phyloP scores from a whole-genome alignment of 2,329 filamentous ascomycete genomes.

The Fusarium goolgardi region DNA sequence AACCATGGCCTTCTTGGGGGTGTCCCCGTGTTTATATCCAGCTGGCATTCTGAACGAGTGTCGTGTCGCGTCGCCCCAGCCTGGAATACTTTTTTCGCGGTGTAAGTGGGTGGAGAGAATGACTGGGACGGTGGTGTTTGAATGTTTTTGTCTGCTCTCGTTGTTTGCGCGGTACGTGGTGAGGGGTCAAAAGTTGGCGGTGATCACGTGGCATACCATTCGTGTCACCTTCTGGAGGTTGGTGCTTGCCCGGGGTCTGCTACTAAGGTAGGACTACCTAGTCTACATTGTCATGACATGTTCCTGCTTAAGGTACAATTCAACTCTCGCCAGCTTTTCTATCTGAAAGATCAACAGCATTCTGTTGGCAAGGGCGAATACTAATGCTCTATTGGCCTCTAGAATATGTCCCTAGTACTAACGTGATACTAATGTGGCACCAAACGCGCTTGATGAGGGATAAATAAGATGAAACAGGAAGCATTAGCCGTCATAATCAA shows the following conservation, averaged over 20 bases:
- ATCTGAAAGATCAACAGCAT: not conserved
- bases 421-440: not conserved
- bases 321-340: not conserved
- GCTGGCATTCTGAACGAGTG: conserved; percentile 42
- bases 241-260: not conserved
- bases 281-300: not conserved
- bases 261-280: not conserved
- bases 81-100: conserved; percentile 16
- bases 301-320: not conserved
- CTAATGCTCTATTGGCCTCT: not conserved
- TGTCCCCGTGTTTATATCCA: conserved; percentile 54
- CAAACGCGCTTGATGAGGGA: not conserved
- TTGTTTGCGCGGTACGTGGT: conserved; percentile 15
- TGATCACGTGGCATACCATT: conserved; percentile 39
- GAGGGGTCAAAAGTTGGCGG: conserved; percentile 39
- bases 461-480: not conserved
- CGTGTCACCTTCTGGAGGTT: conserved; percentile 11
- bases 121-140: conserved; percentile 46
- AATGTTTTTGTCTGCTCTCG: conserved; percentile 51
- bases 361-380: not conserved
- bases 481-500: not conserved
- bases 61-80: conserved; percentile 10
- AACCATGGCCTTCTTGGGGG: conserved; percentile 55
- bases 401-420: not conserved
- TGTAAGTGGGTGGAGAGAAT: conserved; percentile 46